A percentile compares a stretch with the other conserved stretches of the same genome.
Conservation (phyloP, 345 rosid genomes). For the Psidium friedrichsthalianum region DNA sequence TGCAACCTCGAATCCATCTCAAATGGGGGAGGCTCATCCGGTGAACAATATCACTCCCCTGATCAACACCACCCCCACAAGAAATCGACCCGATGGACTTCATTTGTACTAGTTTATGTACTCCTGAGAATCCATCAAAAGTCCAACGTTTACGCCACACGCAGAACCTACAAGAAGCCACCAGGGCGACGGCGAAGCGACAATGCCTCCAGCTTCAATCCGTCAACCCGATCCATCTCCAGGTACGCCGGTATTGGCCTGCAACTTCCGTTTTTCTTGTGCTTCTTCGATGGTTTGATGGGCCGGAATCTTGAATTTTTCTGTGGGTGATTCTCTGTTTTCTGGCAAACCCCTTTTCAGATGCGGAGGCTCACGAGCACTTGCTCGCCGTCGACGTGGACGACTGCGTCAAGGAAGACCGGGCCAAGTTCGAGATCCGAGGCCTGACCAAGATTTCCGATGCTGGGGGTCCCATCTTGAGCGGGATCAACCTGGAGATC, state of each 20-base stretch:
- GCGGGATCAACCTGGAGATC: constrained; percentile 38
- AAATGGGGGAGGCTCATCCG: neutral
- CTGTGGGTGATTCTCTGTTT: neutral
- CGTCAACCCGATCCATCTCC: neutral
- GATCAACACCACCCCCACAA: neutral
- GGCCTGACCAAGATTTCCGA: constrained; percentile 39
- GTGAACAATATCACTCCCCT: neutral
- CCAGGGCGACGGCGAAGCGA: neutral
- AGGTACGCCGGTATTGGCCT: neutral
- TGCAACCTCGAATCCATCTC: neutral
- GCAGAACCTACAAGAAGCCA: neutral
- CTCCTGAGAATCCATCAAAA: neutral
- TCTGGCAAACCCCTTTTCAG: neutral
- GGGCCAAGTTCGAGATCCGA: constrained; percentile 32
- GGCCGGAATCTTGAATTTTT: neutral
- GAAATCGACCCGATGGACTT: neutral
- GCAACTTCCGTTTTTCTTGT: neutral
- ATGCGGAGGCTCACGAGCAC: constrained; percentile 27
- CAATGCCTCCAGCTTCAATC: neutral
- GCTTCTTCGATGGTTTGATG: neutral
- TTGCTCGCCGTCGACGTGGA: constrained; percentile 15
- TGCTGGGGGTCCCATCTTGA: constrained; percentile 39
- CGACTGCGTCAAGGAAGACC: neutral
- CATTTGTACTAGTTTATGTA: neutral
- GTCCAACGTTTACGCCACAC: neutral